Percentiles rank a stretch among this genome's conserved stretches.
These are phyloP conservation scores for Diplocarpon mali DNA, from an alignment of 2,329 filamentous ascomycete genomes.

Conservation along the genomic window DNA sequence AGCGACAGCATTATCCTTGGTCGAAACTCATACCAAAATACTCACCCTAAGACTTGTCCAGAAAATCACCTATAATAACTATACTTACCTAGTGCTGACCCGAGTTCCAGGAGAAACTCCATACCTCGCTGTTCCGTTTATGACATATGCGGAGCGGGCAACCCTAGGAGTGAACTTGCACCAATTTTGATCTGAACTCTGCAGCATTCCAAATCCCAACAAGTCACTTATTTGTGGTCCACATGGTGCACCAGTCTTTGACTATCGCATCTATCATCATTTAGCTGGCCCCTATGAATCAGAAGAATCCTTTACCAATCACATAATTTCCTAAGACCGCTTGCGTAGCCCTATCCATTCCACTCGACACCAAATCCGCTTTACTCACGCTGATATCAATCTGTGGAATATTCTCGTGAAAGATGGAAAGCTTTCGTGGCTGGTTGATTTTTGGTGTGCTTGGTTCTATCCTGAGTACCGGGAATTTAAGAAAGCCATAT, in stretches of 20 bases:
- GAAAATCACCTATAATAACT: constrained; percentile 1
- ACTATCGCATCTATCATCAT: constrained; percentile 8
- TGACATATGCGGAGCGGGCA: constrained; percentile 8
- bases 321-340: background rate
- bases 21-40: constrained; percentile 4
- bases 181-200: too few species aligned
- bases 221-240: constrained; percentile 7
- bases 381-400: constrained; percentile 40
- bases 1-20: constrained; percentile 8
- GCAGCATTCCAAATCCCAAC: too few species aligned
- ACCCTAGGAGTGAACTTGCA: constrained; percentile 7
- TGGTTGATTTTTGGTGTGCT: constrained; percentile 32
- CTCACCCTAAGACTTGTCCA: constrained; percentile 7
- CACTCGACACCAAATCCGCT: constrained; percentile 22
- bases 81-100: constrained; percentile 8
- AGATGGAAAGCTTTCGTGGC: constrained; percentile 30
- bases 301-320: constrained; percentile 9
- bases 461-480: constrained; percentile 31
- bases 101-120: constrained; percentile 6
- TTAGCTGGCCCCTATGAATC: constrained; percentile 7
- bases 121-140: constrained; percentile 4
- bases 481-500: constrained; percentile 27
- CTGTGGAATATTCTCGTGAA: constrained; percentile 34
- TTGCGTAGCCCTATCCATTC: constrained; percentile 5
- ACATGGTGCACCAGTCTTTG: constrained; percentile 5